Base-by-base conservation (phyloP, 2,329 filamentous ascomycete species). In the Botryotinia narcissicola region DNA sequence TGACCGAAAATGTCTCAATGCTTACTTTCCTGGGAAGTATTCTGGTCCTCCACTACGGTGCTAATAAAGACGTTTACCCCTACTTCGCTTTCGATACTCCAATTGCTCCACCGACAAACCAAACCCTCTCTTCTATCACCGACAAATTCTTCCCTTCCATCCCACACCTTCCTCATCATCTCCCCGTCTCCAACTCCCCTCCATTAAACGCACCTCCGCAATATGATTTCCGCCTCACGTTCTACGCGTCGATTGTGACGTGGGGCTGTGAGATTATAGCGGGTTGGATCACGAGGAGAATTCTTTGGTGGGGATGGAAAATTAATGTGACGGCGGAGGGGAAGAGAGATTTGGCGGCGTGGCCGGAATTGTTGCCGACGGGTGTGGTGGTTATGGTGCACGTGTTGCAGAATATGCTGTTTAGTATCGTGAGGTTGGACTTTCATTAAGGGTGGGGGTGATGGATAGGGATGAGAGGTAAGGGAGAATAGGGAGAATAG, bases 341-440 rank as follows among this genome's bases (percentile, higher is more conserved):
- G 40, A 89, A 88, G 81, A 83, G 88, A 75, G 90, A 92, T 81
- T 83, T 92, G 76, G 87, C 86, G 10, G 87, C 89, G 72, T 92
- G 90, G 88, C 90, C 90, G 3, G 90, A 92, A 83, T 81, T 92
- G 78, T 81, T 92, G 78, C 90, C 90, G 29, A 91, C 90, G 4
- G 88, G 88, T 72, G 87, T 90, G 32, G 88, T 88, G 35, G 90
- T 91, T 35, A 89, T 89, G 83, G 83, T 92, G 80, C 90, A 92
- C 78, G 90, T 92, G 69, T 79, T 92, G 81, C 90, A 92, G 82
- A 92, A 92, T 80, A 92, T 92, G 90, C 81, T 92, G 73, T 92
- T 92, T 82, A 90, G 88, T 63, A 92, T 92, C 78, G 87, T 91
- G 51, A 86, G 90, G 75, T 82, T 92, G 78, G 86, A 88, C 76